Base-by-base conservation (phyloP, 257 asterid species). In the Phtheirospermum japonicum region DNA sequence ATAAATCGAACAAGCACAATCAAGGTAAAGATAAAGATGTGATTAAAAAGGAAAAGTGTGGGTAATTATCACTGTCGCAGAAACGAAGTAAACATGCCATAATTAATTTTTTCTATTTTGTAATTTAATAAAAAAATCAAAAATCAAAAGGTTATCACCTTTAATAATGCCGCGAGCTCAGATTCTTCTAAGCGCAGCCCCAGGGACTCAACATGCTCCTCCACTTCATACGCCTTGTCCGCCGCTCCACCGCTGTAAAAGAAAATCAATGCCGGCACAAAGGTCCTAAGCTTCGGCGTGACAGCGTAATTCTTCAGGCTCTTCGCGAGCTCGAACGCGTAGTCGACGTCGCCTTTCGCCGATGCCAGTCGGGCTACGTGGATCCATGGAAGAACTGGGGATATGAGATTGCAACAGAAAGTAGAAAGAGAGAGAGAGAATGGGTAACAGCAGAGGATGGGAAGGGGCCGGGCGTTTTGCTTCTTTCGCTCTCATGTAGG, bases 121-220 rank as follows among this genome's bases (percentile, higher is more conserved):
- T n/a, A n/a, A n/a, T n/a, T n/a, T n/a, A n/a, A n/a, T n/a, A n/a
- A n/a, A n/a, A n/a, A n/a, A n/a, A n/a, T n/a, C n/a, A n/a, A n/a
- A n/a, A n/a, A n/a, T n/a, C 34, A 14, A 18, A 26, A 45, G 32
- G 40, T 54, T 63, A 65, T 65, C 51, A 90, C 98, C 85, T 80
- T 88, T 36, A 88, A 68, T 86, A 92, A 76, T 9, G 90, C 87
- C 6, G 85, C 88, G 9, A 92, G 87, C 75, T 88, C 98, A 16
- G 85, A 50, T 42, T 92, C 97, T 77, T 88, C 97, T 26, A 84
- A 70, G 6, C 80, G 90, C 81, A 92, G 75, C 9, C 95, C 95
- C 42, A 75, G 49, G 40, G 83, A 72, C 95, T 75, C 83, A 84
- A n/a, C n/a, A n/a, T n/a, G n/a, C n/a, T n/a, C n/a, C n/a, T n/a